These are phyloP conservation scores for Lentinula edodes DNA, from an alignment of 768 basidiomycete genomes.

Conservation along the genomic window DNA sequence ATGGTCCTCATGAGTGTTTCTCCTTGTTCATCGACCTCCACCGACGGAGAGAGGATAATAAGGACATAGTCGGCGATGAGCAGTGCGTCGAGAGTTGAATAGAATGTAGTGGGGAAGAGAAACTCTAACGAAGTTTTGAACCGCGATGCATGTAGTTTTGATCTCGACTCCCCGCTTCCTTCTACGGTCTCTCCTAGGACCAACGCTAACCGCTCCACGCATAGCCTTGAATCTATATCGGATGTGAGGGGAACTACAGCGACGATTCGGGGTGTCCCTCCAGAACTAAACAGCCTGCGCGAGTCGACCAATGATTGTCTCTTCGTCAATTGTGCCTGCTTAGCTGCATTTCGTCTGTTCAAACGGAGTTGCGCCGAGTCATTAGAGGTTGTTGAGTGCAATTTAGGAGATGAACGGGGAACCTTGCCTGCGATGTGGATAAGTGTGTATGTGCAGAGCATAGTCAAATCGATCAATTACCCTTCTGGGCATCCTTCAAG, in stretches of 20 bases:
- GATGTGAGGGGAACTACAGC: slow-evolving; percentile 80
- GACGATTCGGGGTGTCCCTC: slow-evolving; percentile 80
- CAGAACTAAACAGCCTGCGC: slow-evolving; percentile 70
- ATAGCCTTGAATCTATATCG: slow-evolving; percentile 49
- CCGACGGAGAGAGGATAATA: slow-evolving; percentile 70
- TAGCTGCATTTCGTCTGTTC: slow-evolving; percentile 80
- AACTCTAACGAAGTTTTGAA: slow-evolving; percentile 93
- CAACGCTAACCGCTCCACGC: slow-evolving; percentile 53
- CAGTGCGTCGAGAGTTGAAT: slow-evolving; percentile 77
- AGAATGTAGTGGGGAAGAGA: slow-evolving; percentile 72
- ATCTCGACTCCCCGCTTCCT: not conserved
- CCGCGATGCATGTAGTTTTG: slow-evolving; percentile 62
- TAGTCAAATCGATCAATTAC: slow-evolving; percentile 26
- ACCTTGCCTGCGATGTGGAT: slow-evolving; percentile 44
- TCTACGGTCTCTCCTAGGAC: slow-evolving; percentile 52
- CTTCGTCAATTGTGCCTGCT: slow-evolving; percentile 75
- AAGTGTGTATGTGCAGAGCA: not conserved
- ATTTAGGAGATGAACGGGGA: slow-evolving; percentile 49
- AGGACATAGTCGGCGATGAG: slow-evolving; percentile 90
- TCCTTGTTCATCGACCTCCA: slow-evolving; percentile 82
- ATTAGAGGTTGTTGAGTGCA: slow-evolving; percentile 33
- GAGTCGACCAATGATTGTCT: slow-evolving; percentile 61
- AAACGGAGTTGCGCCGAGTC: slow-evolving; percentile 63
- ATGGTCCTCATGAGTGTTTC: slow-evolving; percentile 84
- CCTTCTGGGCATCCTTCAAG: slow-evolving; percentile 82